Percentiles rank a stretch among this genome's conserved stretches.
These are phyloP conservation scores for Pelargonium nanum DNA, from an alignment of 345 rosid genomes.

Conservation along the genomic window DNA sequence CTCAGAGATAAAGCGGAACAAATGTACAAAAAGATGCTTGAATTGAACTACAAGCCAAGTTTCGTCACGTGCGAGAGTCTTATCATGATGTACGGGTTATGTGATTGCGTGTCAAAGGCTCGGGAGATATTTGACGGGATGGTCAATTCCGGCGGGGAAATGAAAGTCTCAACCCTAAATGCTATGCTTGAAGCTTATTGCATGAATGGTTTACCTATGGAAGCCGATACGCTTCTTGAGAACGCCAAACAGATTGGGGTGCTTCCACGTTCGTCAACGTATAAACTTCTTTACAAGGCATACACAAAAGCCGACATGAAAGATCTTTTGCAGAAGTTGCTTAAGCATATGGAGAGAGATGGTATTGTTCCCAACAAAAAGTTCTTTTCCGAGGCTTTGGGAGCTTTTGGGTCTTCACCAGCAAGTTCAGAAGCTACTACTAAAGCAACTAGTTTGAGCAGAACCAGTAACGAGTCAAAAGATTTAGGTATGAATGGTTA, in stretches of 20 bases:
- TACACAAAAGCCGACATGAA: conserved; percentile 67
- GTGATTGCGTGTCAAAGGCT: conserved; percentile 58
- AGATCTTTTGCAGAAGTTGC: conserved; percentile 52
- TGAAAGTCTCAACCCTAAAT: conserved; percentile 62
- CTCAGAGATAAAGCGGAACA: conserved; percentile 60
- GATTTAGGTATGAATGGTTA: conserved; percentile 8
- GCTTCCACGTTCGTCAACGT: conserved; percentile 51
- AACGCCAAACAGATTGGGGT: conserved; percentile 30
- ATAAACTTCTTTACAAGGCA: conserved; percentile 79
- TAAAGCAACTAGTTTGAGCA: conserved; percentile 13
- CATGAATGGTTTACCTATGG: conserved; percentile 51
- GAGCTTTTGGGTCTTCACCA: conserved; percentile 37
- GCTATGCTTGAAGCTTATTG: conserved; percentile 80
- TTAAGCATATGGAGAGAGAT: conserved; percentile 62
- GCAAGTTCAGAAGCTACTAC: conserved; percentile 26
- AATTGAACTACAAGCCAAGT: conserved; percentile 58
- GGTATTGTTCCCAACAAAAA: conserved; percentile 75
- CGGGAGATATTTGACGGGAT: conserved; percentile 57
- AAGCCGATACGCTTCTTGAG: conserved; percentile 58
- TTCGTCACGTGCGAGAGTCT: conserved; percentile 76
- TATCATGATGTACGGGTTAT: conserved; percentile 68
- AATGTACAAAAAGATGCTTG: conserved; percentile 46
- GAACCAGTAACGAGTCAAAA: conserved; percentile 13
- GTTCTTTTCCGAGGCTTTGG: conserved; percentile 79
- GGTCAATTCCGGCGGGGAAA: conserved; percentile 41